These are phyloP conservation scores for Silene coronaria DNA, from an alignment of 179 eudicot species.

Conservation along the genomic window DNA sequence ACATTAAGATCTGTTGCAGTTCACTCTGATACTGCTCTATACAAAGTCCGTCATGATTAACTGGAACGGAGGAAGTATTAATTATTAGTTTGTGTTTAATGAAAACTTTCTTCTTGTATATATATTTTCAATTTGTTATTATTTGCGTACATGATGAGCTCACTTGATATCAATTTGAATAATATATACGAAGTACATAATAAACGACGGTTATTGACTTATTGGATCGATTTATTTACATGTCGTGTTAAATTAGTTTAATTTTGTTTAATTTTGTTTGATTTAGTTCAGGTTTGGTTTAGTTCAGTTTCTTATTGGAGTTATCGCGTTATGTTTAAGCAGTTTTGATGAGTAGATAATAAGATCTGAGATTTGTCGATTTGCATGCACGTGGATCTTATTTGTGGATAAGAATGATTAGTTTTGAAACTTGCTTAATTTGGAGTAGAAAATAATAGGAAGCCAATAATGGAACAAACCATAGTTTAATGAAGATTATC, in stretches of 20 bases:
- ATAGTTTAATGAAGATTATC: neutral
- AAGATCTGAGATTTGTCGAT: neutral
- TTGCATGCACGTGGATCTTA: neutral
- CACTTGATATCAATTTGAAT: neutral
- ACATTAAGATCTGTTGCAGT: constrained; percentile 18
- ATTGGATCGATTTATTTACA: neutral
- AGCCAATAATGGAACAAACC: neutral
- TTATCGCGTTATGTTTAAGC: too few relatives aligned
- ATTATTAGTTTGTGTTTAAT: neutral
- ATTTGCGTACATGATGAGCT: neutral
- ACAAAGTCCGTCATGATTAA: constrained; percentile 10
- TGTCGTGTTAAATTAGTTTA: neutral
- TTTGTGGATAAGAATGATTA: neutral
- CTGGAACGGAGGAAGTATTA: neutral
- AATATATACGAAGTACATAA: too few relatives aligned
- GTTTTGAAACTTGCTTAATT: neutral
- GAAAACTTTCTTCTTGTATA: neutral
- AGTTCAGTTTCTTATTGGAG: too few relatives aligned
- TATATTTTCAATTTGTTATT: neutral
- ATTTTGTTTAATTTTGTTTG: neutral
- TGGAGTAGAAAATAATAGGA: neutral
- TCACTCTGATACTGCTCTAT: constrained; percentile 30
- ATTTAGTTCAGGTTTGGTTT: neutral
- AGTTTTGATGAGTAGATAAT: too few relatives aligned
- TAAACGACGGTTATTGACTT: too few relatives aligned